These are phyloP conservation scores for Pseudopyricularia javanii DNA, from an alignment of 2,329 filamentous ascomycete species.

Conservation along the genomic window DNA sequence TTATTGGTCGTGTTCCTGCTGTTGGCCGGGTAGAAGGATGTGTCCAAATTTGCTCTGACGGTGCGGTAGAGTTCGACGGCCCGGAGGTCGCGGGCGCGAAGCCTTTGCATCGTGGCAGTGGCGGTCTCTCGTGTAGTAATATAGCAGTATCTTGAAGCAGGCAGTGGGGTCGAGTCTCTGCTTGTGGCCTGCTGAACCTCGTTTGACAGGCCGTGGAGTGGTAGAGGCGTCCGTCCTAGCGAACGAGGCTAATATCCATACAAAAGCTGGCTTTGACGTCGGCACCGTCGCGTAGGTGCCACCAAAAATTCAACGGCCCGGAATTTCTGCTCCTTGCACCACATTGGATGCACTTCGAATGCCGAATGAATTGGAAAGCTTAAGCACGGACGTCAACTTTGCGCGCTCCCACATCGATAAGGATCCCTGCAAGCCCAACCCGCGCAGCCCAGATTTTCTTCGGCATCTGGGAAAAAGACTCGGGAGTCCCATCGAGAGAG, in stretches of 20 bases:
- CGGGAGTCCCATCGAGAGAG: not conserved
- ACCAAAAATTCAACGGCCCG: not conserved
- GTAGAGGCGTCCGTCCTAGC: not conserved
- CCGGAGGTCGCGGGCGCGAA: conserved; percentile 2
- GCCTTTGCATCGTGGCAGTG: not conserved
- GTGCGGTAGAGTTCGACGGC: not conserved
- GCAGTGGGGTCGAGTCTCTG: not conserved
- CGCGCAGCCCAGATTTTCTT: not conserved
- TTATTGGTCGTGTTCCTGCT: not conserved
- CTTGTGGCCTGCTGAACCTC: not conserved
- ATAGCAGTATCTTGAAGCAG: not conserved
- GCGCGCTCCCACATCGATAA: not conserved
- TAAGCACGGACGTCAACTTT: not conserved
- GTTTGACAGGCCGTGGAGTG: not conserved
- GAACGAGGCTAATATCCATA: not conserved
- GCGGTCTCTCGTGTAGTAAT: not conserved
- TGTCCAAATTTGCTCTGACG: conserved; percentile 14
- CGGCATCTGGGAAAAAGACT: not conserved
- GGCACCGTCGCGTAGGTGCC: not conserved
- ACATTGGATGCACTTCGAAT: no score
- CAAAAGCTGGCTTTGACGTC: no score
- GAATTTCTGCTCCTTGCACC: not conserved
- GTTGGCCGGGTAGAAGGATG: conserved; percentile 14
- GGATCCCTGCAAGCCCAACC: not conserved
- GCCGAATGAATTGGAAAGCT: not conserved